A percentile compares a stretch with the other conserved stretches of the same genome.
Conservation (phyloP, 2,329 filamentous ascomycete genomes). For the Aureobasidium melanogenum region DNA sequence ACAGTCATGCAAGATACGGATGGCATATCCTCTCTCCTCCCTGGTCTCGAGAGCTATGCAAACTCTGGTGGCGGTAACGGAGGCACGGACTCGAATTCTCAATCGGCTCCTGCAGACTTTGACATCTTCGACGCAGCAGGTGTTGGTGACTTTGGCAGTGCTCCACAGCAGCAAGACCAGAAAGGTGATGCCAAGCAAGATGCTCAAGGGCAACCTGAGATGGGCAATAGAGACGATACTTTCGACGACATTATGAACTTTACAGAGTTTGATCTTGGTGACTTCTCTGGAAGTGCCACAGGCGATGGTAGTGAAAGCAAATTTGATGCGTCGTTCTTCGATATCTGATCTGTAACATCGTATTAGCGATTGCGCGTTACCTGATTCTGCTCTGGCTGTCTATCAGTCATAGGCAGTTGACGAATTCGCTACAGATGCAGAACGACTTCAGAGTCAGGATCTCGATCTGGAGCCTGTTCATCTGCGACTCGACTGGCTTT, state of each 20-base stretch:
- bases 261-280: conserved; percentile 23
- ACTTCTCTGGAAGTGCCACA: conserved; percentile 18
- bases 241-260: conserved; percentile 31
- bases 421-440: not conserved
- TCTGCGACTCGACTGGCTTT: not conserved
- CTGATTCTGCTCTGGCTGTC: not conserved
- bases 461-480: no score
- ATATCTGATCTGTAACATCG: conserved; percentile 8
- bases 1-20: conserved; percentile 20
- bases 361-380: not conserved
- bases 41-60: conserved; percentile 34
- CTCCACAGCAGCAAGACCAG: not conserved
- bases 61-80: conserved; percentile 19
- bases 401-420: not conserved
- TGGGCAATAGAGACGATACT: conserved; percentile 15
- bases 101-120: conserved; percentile 1
- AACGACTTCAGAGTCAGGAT: no score
- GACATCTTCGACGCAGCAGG: conserved; percentile 11
- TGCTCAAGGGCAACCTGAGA: conserved; percentile 16
- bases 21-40: conserved; percentile 28
- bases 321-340: conserved; percentile 25
- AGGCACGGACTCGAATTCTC: not conserved
- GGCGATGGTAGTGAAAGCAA: conserved; percentile 21
- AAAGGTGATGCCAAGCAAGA: not conserved
- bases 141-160: conserved; percentile 1